phyloP scores from a whole-genome alignment of 2,329 filamentous ascomycete species.

The Ceratocystis diversiconidia region DNA sequence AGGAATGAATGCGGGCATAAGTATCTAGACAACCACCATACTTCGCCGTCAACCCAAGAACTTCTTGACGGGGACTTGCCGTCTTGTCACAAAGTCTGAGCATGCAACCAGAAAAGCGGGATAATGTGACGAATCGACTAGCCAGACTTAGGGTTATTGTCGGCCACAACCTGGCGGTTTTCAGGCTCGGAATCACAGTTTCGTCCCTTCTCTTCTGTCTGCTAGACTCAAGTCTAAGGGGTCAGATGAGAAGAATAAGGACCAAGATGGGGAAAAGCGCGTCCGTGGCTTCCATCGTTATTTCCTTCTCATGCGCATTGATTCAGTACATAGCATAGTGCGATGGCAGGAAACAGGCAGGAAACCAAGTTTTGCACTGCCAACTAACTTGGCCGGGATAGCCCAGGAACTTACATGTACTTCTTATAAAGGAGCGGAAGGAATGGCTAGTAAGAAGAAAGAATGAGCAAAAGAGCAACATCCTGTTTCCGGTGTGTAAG shows the following conservation, averaged over 20 bases:
- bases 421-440: not conserved
- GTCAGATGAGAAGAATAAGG: no score
- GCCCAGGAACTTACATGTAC: not conserved
- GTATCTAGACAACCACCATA: not conserved
- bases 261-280: no score
- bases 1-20: not conserved
- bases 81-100: not conserved
- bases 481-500: conserved; percentile 3
- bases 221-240: not conserved
- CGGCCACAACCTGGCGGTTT: no score
- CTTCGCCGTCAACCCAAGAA: not conserved
- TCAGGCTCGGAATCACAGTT: no score
- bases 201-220: not conserved
- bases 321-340: not conserved
- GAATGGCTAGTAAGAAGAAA: not conserved
- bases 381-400: not conserved
- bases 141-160: not conserved
- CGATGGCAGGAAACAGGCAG: not conserved
- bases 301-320: not conserved
- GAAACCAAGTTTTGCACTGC: not conserved
- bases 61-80: not conserved
- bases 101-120: not conserved
- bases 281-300: no score
- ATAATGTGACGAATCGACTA: not conserved
- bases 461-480: not conserved